Conservation (phyloP, 2,329 filamentous ascomycete species). For the Penicillium sp. region DNA sequence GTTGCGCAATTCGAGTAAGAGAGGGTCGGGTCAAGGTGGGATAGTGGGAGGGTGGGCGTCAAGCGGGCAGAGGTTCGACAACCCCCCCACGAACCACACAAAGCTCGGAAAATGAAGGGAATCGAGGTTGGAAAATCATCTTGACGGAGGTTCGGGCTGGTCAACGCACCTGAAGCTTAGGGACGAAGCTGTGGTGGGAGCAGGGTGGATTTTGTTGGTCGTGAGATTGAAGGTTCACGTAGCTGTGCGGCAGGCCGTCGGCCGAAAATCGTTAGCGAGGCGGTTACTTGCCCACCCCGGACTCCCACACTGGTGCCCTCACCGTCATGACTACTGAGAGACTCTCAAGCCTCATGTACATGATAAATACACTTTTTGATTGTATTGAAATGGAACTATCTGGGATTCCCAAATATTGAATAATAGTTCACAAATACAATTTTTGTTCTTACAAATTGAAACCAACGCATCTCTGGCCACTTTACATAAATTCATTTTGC, state of each 20-base stretch:
- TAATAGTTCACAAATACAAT: not conserved
- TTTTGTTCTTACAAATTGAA: not conserved
- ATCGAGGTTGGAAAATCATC: constrained; percentile 28
- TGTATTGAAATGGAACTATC: not conserved
- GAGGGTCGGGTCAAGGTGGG: constrained; percentile 14
- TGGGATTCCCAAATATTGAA: not conserved
- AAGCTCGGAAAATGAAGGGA: constrained; percentile 30
- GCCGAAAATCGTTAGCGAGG: constrained; percentile 52
- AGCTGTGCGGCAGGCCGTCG: constrained; percentile 46
- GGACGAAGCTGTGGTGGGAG: constrained; percentile 41
- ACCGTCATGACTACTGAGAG: not conserved
- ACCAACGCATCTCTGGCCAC: constrained; percentile 7
- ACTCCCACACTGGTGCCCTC: constrained; percentile 38
- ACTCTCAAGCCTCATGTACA: not conserved
- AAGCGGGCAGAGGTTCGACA: constrained; percentile 19
- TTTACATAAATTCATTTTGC: constrained; percentile 23
- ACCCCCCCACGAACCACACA: constrained; percentile 31
- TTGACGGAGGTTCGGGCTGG: constrained; percentile 25
- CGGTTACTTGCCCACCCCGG: constrained; percentile 37
- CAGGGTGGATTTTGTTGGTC: constrained; percentile 44
- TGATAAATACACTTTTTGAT: not conserved
- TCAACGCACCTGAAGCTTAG: constrained; percentile 42
- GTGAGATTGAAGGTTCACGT: constrained; percentile 40
- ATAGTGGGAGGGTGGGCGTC: constrained; percentile 26
- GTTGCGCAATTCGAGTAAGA: constrained; percentile 8